Evolutionary conservation across 1,284 basidiomycete genomes (phyloP), one percentile per base, ranked within the genome.

Genomic region (Cryptococcus depauperatus): DNA sequence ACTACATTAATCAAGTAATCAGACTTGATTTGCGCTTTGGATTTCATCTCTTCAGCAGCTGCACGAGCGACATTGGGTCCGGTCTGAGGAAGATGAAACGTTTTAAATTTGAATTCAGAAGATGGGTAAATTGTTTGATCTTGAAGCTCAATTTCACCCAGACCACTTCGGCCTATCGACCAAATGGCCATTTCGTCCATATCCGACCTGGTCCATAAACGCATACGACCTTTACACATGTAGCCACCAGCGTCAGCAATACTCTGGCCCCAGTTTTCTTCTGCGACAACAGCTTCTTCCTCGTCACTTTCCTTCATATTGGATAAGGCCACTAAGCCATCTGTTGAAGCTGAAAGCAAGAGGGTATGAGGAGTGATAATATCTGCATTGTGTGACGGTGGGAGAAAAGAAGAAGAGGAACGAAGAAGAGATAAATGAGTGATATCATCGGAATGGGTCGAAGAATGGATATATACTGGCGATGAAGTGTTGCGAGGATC

Each of bases 361-460:
- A 74, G 59, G 14, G 57, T 53, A 6, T 50, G 42, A 1, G 70
- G 64, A 22, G 35, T 37, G 18, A 6, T 16, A 14, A 37, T 22
- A n/a, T 63, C 45, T 1, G 54, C 50, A 18, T 38, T 34, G 8
- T 49, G 45, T 2, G 54, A 50, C 9, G 44, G 48, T 1, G 43
- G 33, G 25, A 61, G 41, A 48, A 59, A 66, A 7, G 61, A 41
- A 0, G 59, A 54, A 0, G 68, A 66, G 2, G 67, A 52, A 0
- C 73, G 73, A 14, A 73, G 64, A 37, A 75, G 66, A 5, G 67
- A 62, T 16, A 75, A 67, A 30, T 69, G 58, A 16, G 74, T 75
- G 48, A 76, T 70, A 50, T 74, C 73, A 64, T 76, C 74, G 16
- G 72, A 73, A 50, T 76, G 75, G 10, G 74, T 71, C 6, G 74